A percentile compares a stretch with the other conserved stretches of the same genome.
phyloP scores from a whole-genome alignment of 345 rosid species.

The Melaleuca quinquenervia region DNA sequence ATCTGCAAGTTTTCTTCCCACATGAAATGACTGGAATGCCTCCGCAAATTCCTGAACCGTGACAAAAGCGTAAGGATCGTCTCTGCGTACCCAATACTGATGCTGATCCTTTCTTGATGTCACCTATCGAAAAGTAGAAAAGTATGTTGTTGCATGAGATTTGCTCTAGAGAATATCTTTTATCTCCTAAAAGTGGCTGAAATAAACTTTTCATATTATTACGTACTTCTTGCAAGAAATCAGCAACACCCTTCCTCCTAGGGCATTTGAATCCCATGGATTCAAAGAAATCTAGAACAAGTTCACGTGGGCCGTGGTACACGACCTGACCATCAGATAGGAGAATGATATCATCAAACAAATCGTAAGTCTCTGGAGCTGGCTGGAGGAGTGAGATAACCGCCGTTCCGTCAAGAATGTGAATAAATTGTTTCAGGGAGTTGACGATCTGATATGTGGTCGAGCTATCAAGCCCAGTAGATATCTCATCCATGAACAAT shows the following conservation, averaged over 20 bases:
- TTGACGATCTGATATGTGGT: slow-evolving; percentile 73
- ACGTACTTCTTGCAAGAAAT: slow-evolving; percentile 76
- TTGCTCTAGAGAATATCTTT: background rate
- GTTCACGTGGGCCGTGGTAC: slow-evolving; percentile 65
- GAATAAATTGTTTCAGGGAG: slow-evolving; percentile 49
- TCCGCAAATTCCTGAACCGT: slow-evolving; percentile 48
- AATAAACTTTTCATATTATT: background rate
- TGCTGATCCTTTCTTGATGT: slow-evolving; percentile 75
- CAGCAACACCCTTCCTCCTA: slow-evolving; percentile 77
- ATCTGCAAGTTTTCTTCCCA: slow-evolving; percentile 30
- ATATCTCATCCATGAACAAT: slow-evolving; percentile 70
- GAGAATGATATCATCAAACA: slow-evolving; percentile 69
- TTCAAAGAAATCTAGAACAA: slow-evolving; percentile 50
- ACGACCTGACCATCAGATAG: slow-evolving; percentile 61
- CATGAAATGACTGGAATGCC: slow-evolving; percentile 56
- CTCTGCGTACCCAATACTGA: slow-evolving; percentile 55
- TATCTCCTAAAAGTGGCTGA: background rate
- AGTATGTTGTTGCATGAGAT: background rate
- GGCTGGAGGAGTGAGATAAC: slow-evolving; percentile 79
- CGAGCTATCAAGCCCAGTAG: slow-evolving; percentile 79
- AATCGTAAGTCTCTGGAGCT: slow-evolving; percentile 67
- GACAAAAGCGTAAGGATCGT: slow-evolving; percentile 54
- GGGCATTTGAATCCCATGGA: slow-evolving; percentile 65
- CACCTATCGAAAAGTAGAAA: slow-evolving; percentile 27
- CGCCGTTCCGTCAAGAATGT: slow-evolving; percentile 48